Evolutionary conservation across 805 yeast species (phyloP), one percentile per base, ranked within the genome.

Genomic region (Zygosaccharomyces siamensis): DNA sequence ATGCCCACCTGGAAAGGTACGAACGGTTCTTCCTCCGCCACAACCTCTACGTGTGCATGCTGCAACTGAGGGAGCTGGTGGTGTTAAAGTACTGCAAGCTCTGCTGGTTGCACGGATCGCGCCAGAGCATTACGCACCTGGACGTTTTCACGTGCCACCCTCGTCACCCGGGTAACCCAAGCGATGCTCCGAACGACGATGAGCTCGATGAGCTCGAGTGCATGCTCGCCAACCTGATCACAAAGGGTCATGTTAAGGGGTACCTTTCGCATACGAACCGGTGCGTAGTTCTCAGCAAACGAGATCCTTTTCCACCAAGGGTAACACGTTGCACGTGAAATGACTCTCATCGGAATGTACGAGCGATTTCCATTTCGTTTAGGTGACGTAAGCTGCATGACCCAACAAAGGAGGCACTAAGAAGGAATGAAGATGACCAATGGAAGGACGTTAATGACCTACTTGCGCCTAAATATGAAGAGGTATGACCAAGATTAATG

Each of bases 221-320:
- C 50, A 66, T 76, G 8, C 54, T 88, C 20, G 89, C 95, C 0
- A 78, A 76, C 46, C 67, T 85, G 58, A 86, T 89, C 16, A 72
- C 74, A 45, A 68, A 69, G 44, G 84, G 84, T 7, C 69, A 64
- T 48, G 70, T 89, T 41, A 88, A 85, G 65, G 97, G 96, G 0
- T 89, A 89, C 64, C 65, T 89, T 12, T 85, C 95, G 4, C 93
- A 88, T 61, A 76, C 82, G 3, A 81, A 86, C 59, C 71, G 79
- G 36, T 84, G 86, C 44, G 71, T 87, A 16, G 96, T 89, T 7
- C 66, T 89, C 47, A 83, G 93, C 62, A 87, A 84, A 64, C 77
- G 72, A 14, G 79, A 79, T 23, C 83, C 96, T 2, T 89, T 89
- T 62, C 95, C 93, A 2, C 59, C 55, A 28, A 66, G 63, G 35